phyloP scores from a whole-genome alignment of 306 rosid genomes.

The Inga oerstediana region DNA sequence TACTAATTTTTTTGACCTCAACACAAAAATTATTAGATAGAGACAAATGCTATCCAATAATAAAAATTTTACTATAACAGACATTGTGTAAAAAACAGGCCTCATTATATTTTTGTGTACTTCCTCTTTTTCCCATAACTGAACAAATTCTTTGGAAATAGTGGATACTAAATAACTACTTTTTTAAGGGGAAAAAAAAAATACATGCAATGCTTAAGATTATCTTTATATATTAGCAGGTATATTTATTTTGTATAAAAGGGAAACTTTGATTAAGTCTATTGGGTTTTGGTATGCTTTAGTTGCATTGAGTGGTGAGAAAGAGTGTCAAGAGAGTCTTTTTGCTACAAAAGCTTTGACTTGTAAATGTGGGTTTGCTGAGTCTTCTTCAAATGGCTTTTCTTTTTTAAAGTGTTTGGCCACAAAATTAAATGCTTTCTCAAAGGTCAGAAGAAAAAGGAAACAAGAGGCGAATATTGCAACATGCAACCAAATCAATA shows the following conservation, averaged over 20 bases:
- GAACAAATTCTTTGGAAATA: background rate
- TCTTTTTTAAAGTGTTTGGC: background rate
- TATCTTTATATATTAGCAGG: background rate
- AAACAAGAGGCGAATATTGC: background rate
- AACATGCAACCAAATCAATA: background rate
- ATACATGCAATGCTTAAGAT: background rate
- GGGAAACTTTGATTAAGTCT: background rate
- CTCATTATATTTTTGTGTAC: background rate
- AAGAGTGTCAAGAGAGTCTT: slow-evolving; percentile 42
- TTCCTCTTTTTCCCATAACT: background rate
- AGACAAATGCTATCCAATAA: background rate
- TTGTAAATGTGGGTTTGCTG: slow-evolving; percentile 44
- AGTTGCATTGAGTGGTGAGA: slow-evolving; percentile 25
- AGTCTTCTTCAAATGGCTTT: slow-evolving; percentile 1
- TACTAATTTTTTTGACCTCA: too few species aligned
- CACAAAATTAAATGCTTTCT: slow-evolving; percentile 27
- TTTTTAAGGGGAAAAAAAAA: background rate
- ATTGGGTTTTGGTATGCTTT: slow-evolving; percentile 28
- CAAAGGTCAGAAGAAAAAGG: slow-evolving; percentile 5
- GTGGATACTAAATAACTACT: background rate
- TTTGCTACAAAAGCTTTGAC: slow-evolving; percentile 78
- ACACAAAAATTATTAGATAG: background rate
- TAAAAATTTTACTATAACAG: too few species aligned
- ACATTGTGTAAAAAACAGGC: background rate
- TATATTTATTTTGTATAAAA: background rate